Conservation (phyloP, 768 basidiomycete genomes). For the Multifurca ochricompacta region DNA sequence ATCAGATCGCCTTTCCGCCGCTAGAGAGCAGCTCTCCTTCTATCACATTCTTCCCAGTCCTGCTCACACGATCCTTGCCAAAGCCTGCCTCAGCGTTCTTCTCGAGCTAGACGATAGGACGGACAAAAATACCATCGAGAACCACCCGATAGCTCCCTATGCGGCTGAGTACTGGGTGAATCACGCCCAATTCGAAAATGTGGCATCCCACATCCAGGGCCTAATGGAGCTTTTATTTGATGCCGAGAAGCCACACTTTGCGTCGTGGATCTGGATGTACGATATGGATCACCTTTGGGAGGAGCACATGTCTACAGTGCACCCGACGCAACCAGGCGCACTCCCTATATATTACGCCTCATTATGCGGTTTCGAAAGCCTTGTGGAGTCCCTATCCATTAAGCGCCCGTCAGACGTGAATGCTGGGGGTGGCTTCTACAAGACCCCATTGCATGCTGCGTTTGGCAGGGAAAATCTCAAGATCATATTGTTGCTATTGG, state of each 20-base stretch:
- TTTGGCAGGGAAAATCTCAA: background rate
- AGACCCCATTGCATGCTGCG: background rate
- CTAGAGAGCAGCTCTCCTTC: background rate
- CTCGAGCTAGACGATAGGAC: background rate
- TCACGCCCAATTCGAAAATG: background rate
- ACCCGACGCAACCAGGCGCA: background rate
- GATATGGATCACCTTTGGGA: background rate
- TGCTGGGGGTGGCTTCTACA: background rate
- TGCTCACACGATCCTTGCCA: background rate
- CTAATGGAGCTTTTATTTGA: background rate
- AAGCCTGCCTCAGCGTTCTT: background rate
- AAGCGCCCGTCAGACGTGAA: background rate
- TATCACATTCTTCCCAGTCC: background rate
- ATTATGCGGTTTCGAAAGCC: background rate
- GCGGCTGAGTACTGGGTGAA: conserved; percentile 4
- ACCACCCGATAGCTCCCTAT: background rate
- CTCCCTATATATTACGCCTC: conserved; percentile 1
- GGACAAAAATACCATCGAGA: background rate
- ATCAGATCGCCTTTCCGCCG: background rate
- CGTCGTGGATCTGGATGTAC: conserved; percentile 4
- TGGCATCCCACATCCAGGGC: background rate
- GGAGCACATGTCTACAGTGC: background rate
- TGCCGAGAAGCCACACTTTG: background rate
- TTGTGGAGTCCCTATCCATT: background rate
- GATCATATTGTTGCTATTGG: background rate